These are phyloP conservation scores for Graphiopsis chlorocephala DNA, from an alignment of 2,329 filamentous ascomycete genomes.

Conservation along the genomic window DNA sequence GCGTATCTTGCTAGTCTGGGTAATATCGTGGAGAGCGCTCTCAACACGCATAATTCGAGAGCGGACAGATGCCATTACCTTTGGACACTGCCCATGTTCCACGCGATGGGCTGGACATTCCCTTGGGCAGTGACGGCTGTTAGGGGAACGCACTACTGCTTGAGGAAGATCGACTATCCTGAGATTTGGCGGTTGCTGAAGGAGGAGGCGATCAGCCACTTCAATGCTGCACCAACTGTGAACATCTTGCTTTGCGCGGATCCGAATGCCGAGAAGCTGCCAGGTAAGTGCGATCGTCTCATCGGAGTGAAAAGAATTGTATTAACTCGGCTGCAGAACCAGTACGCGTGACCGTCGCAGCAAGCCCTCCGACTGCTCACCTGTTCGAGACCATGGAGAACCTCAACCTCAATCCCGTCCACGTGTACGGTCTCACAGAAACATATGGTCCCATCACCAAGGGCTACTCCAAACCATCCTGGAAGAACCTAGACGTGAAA, in stretches of 20 bases:
- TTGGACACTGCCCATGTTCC: conserved; percentile 48
- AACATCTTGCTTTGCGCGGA: conserved; percentile 88
- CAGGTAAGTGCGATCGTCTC: conserved; percentile 51
- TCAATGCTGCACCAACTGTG: conserved; percentile 92
- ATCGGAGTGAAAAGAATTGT: neutral
- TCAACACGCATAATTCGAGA: conserved; percentile 54
- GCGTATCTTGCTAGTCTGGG: conserved; percentile 79
- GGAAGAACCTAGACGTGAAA: conserved; percentile 69
- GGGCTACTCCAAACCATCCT: conserved; percentile 80
- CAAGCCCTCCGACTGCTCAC: conserved; percentile 82
- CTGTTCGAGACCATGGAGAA: conserved; percentile 90
- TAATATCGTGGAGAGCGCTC: conserved; percentile 83
- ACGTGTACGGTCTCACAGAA: conserved; percentile 85
- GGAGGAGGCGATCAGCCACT: conserved; percentile 85
- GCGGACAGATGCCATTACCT: conserved; percentile 56
- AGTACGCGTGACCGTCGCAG: conserved; percentile 87
- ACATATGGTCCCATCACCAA: conserved; percentile 97
- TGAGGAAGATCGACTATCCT: conserved; percentile 92
- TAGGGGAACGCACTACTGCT: conserved; percentile 88
- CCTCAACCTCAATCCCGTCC: conserved; percentile 84
- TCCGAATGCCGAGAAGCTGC: conserved; percentile 68
- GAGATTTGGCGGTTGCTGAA: conserved; percentile 88
- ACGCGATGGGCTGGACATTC: conserved; percentile 53
- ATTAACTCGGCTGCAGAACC: conserved; percentile 49
- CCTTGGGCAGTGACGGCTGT: conserved; percentile 78